Evolutionary conservation across 208 protist species (phyloP).

Genomic region (Paratrypanosoma confusum): DNA sequence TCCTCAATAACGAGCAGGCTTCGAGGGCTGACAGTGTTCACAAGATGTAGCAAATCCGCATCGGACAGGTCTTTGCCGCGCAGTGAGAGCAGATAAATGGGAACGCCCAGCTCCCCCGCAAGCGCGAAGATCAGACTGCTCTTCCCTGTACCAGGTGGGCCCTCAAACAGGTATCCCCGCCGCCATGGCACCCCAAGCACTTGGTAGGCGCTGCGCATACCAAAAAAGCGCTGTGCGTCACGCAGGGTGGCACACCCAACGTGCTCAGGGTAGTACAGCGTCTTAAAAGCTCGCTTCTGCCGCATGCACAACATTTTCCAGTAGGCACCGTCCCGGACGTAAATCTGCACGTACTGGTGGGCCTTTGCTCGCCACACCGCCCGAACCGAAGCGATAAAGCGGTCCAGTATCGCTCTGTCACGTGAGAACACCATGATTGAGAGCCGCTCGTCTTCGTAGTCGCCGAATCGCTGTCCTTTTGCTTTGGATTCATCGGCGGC

Average conservation of each 20-base stretch:
- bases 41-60: constrained; percentile 61
- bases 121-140: constrained; percentile 86
- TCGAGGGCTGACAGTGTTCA: constrained; percentile 64
- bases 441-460: constrained; percentile 70
- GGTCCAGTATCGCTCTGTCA: constrained; percentile 30
- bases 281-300: constrained; percentile 45
- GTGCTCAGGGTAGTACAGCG: constrained; percentile 42
- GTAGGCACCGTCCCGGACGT: constrained; percentile 26
- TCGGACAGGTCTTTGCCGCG: constrained; percentile 69
- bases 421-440: constrained; percentile 60
- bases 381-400: constrained; percentile 44
- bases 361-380: constrained; percentile 40
- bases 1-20: constrained; percentile 93
- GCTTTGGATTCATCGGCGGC: constrained; percentile 58
- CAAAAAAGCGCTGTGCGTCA: constrained; percentile 79
- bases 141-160: constrained; percentile 91
- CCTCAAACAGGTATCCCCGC: constrained; percentile 91
- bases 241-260: constrained; percentile 42
- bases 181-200: constrained; percentile 91
- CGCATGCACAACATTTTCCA: constrained; percentile 67
- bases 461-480: constrained; percentile 21
- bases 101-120: constrained; percentile 80
- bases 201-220: constrained; percentile 65
- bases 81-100: constrained; percentile 89
- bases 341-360: constrained; percentile 51